These are phyloP conservation scores for Clitocybe nebularis DNA, from an alignment of 1,284 basidiomycete genomes.

Conservation along the genomic window DNA sequence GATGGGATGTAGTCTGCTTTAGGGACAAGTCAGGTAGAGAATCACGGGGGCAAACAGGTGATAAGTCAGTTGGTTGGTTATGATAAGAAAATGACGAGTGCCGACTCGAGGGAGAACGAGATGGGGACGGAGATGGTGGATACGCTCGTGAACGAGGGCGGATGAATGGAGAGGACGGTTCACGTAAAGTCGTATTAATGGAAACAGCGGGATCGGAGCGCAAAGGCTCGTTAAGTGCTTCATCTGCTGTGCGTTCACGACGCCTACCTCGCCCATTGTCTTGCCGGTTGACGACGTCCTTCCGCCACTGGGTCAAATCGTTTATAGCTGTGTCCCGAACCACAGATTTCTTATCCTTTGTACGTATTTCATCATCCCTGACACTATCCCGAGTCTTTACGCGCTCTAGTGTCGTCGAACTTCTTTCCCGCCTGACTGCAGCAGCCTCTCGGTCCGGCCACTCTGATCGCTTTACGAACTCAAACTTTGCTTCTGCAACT, in stretches of 20 bases:
- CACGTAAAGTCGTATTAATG: conserved; percentile 23
- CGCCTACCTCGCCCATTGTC: conserved; percentile 54
- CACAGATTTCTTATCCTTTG: conserved; percentile 32
- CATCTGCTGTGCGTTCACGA: conserved; percentile 44
- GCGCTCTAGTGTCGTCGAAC: conserved; percentile 53
- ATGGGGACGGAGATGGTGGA: conserved; percentile 47
- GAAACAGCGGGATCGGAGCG: conserved; percentile 21
- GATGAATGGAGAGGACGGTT: conserved; percentile 30
- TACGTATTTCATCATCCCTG: conserved; percentile 31
- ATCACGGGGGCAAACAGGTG: conserved; percentile 17
- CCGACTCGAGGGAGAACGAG: conserved; percentile 43
- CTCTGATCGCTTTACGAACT: conserved; percentile 78
- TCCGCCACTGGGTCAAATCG: conserved; percentile 50
- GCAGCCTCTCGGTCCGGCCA: conserved; percentile 75
- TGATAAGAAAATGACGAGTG: conserved; percentile 26
- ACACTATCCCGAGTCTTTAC: conserved; percentile 46
- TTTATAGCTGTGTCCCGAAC: conserved; percentile 35
- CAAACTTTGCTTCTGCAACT: conserved; percentile 63
- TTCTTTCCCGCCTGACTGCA: conserved; percentile 62
- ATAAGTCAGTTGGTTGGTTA: conserved; percentile 15
- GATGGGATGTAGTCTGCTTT: conserved; percentile 17
- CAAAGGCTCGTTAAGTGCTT: conserved; percentile 26
- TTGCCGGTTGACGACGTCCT: conserved; percentile 38
- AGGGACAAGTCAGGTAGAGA: conserved; percentile 22
- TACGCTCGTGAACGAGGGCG: conserved; percentile 38